phyloP scores from a whole-genome alignment of 2,329 filamentous ascomycete species.

The Thelonectria olida region DNA sequence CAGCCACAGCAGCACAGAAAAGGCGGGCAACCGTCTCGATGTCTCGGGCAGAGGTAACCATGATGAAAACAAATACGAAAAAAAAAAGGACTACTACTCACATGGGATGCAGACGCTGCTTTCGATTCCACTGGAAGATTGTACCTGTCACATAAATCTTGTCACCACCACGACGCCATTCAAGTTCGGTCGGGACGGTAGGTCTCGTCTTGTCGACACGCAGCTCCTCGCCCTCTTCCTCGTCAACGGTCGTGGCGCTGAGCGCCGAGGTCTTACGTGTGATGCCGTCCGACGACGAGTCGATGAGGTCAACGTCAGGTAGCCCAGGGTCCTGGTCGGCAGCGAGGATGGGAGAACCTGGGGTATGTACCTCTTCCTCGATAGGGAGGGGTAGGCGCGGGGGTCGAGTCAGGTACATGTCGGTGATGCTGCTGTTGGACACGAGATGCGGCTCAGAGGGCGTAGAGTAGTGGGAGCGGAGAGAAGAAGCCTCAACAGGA shows the following conservation, averaged over 20 bases:
- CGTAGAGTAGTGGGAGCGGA: slow-evolving; percentile 49
- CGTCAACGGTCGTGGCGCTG: slow-evolving; percentile 74
- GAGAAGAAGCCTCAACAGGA: slow-evolving; percentile 52
- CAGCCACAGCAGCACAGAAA: slow-evolving; percentile 39
- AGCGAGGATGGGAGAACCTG: slow-evolving; percentile 87
- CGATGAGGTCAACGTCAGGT: slow-evolving; percentile 62
- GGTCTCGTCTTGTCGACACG: slow-evolving; percentile 78
- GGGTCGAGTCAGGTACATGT: slow-evolving; percentile 75
- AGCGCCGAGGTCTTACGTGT: slow-evolving; percentile 66
- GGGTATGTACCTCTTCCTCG: slow-evolving; percentile 88
- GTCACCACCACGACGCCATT: slow-evolving; percentile 85
- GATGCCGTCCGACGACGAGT: slow-evolving; percentile 58
- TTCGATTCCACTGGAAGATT: slow-evolving; percentile 96
- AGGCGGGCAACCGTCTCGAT: slow-evolving; percentile 32
- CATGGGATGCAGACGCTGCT: slow-evolving; percentile 87
- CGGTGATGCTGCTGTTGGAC: slow-evolving; percentile 67
- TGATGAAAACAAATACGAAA: background rate
- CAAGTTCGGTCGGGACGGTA: slow-evolving; percentile 83
- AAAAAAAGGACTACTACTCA: slow-evolving; percentile 59
- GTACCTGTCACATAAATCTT: slow-evolving; percentile 97
- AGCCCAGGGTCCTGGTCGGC: slow-evolving; percentile 68
- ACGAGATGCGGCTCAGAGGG: slow-evolving; percentile 55
- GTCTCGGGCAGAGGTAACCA: slow-evolving; percentile 31
- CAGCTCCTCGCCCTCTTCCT: slow-evolving; percentile 81
- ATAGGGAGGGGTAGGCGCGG: slow-evolving; percentile 92